These are phyloP conservation scores for Viola pubescens DNA, from an alignment of 441 rosid genomes.

Conservation along the genomic window DNA sequence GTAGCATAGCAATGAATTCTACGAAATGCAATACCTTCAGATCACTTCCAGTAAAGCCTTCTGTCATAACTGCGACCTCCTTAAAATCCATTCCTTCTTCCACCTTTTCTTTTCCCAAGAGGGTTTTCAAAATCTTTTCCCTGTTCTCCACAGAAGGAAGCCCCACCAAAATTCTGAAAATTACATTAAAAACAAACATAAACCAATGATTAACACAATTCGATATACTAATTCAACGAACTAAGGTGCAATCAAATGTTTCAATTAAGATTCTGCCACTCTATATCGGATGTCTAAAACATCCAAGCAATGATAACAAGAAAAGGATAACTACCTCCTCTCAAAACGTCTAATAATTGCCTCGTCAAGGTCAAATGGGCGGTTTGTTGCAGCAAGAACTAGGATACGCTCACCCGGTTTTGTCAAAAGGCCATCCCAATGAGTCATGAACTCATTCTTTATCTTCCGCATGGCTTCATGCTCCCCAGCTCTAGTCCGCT, in stretches of 20 bases:
- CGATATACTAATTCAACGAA: too few species aligned
- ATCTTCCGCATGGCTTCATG: conserved; percentile 83
- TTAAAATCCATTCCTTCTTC: conserved; percentile 48
- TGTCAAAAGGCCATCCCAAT: conserved; percentile 67
- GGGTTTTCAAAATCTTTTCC: conserved; percentile 52
- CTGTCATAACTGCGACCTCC: conserved; percentile 61
- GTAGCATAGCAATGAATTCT: not conserved
- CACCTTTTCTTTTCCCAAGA: conserved; percentile 53
- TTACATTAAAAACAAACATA: not conserved
- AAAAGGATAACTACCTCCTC: conserved; percentile 41
- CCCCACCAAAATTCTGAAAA: conserved; percentile 62
- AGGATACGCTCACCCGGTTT: conserved; percentile 56
- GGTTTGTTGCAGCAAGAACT: conserved; percentile 74
- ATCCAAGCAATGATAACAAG: not conserved
- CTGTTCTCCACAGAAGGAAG: conserved; percentile 54
- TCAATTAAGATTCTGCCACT: too few species aligned
- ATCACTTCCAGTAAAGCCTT: conserved; percentile 68
- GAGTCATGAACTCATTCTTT: conserved; percentile 79
- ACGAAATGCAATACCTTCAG: conserved; percentile 39
- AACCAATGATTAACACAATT: too few species aligned
- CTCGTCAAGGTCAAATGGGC: conserved; percentile 80
- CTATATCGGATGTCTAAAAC: not conserved
- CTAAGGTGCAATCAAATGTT: too few species aligned
- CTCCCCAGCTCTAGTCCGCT: conserved; percentile 65
- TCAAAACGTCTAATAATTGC: conserved; percentile 75